Conservation (phyloP, 306 rosid species). For the Vigna hirtella region DNA sequence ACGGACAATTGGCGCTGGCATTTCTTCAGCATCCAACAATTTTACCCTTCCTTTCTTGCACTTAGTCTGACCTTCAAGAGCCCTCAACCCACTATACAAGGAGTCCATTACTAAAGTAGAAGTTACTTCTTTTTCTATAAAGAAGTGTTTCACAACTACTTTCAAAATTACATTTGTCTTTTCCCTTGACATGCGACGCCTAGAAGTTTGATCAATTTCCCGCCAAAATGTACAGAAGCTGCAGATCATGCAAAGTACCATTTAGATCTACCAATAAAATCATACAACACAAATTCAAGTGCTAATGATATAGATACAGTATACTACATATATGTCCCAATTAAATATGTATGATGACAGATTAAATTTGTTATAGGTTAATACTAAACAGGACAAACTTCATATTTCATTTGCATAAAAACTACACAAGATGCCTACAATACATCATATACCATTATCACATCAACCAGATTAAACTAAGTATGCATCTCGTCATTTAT, state of each 20-base stretch:
- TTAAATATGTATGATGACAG: conserved; percentile 12
- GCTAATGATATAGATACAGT: neutral
- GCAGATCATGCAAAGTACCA: conserved; percentile 41
- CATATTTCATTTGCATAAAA: neutral
- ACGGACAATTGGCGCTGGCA: conserved; percentile 86
- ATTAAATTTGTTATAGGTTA: conserved; percentile 7
- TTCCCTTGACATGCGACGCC: conserved; percentile 89
- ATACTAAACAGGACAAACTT: neutral
- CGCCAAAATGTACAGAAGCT: conserved; percentile 92
- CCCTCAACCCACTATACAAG: conserved; percentile 93
- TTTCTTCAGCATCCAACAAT: conserved; percentile 76
- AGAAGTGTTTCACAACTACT: conserved; percentile 89
- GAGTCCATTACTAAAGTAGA: conserved; percentile 99
- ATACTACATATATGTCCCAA: conserved; percentile 6
- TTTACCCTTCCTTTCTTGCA: conserved; percentile 70
- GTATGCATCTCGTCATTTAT: conserved; percentile 21
- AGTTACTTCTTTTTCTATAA: conserved; percentile 94
- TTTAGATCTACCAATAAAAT: conserved; percentile 28
- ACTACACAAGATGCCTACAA: neutral
- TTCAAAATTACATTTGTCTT: conserved; percentile 80
- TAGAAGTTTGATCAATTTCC: conserved; percentile 86
- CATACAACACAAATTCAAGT: conserved; percentile 7
- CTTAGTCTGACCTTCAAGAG: conserved; percentile 84
- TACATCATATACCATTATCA: conserved; percentile 12
- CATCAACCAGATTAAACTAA: conserved; percentile 30